These are phyloP conservation scores for Nakaseomyces glabratus DNA, from an alignment of 1,139 yeast genomes.

Conservation along the genomic window DNA sequence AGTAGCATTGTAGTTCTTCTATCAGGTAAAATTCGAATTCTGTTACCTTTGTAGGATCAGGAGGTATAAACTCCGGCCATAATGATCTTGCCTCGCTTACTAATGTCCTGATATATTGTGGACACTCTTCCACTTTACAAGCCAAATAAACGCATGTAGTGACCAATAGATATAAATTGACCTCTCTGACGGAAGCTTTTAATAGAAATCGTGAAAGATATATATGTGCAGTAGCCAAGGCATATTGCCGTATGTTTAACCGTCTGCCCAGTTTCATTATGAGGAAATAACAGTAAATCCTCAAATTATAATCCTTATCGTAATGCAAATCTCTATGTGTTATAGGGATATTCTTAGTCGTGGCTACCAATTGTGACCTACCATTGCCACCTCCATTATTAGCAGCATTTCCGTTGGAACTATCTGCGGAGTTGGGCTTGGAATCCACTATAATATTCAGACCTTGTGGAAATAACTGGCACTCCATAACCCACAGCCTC, in stretches of 20 bases:
- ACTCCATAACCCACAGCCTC: constrained; percentile 32
- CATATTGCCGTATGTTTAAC: constrained; percentile 68
- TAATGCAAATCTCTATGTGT: constrained; percentile 39
- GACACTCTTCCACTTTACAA: constrained; percentile 90
- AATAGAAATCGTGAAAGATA: constrained; percentile 69
- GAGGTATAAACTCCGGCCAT: constrained; percentile 95
- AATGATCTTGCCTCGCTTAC: constrained; percentile 76
- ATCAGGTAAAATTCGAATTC: constrained; percentile 91
- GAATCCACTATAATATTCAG: constrained; percentile 27
- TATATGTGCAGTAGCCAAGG: constrained; percentile 81
- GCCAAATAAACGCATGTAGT: constrained; percentile 85
- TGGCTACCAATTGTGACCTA: constrained; percentile 12
- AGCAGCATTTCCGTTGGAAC: constrained; percentile 2
- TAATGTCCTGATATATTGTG: constrained; percentile 81
- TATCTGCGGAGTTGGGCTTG: constrained; percentile 12
- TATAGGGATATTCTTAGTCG: constrained; percentile 35
- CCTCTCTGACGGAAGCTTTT: constrained; percentile 65
- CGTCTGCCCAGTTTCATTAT: constrained; percentile 71
- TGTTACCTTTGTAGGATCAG: constrained; percentile 86
- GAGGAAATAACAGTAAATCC: constrained; percentile 61
- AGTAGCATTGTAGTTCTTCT: constrained; percentile 76
- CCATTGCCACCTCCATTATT: constrained; percentile 6
- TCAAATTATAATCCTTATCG: constrained; percentile 46
- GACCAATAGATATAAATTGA: constrained; percentile 69
- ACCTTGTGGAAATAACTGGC: constrained; percentile 30